These are phyloP conservation scores for Quillaja saponaria DNA, from an alignment of 306 rosid species.

Conservation along the genomic window DNA sequence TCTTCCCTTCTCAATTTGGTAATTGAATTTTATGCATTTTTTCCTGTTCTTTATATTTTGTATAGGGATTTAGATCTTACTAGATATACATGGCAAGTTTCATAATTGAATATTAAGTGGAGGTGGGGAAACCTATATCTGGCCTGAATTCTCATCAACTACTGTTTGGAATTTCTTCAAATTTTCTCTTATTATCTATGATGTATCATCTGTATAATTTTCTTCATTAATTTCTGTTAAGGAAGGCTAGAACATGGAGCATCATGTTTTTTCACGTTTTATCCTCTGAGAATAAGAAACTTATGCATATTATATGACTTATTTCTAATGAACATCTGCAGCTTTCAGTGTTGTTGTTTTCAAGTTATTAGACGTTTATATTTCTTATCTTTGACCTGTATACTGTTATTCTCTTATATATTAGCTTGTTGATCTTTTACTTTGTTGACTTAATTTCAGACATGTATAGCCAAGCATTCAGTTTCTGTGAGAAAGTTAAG, in stretches of 20 bases:
- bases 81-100: constrained; percentile 4
- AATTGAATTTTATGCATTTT: constrained; percentile 1
- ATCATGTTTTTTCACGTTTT: constrained; percentile 12
- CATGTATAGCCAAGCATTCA: constrained; percentile 73
- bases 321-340: neutral
- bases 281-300: neutral
- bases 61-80: neutral
- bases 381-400: neutral
- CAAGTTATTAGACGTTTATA: neutral
- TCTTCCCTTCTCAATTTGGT: neutral
- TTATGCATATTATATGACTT: neutral
- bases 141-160: constrained; percentile 9
- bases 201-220: constrained; percentile 20
- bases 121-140: constrained; percentile 6
- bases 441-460: constrained; percentile 51
- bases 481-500: constrained; percentile 87
- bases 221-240: constrained; percentile 10
- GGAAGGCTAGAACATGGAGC: neutral
- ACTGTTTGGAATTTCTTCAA: constrained; percentile 10
- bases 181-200: constrained; percentile 24
- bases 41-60: neutral
- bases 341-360: neutral
- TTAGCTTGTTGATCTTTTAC: constrained; percentile 17
- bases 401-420: constrained; percentile 8
- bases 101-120: constrained; percentile 7